A percentile compares a stretch with the other conserved stretches of the same genome.
Conservation (phyloP, 805 yeast genomes). For the Yamadazyma nakazawae region DNA sequence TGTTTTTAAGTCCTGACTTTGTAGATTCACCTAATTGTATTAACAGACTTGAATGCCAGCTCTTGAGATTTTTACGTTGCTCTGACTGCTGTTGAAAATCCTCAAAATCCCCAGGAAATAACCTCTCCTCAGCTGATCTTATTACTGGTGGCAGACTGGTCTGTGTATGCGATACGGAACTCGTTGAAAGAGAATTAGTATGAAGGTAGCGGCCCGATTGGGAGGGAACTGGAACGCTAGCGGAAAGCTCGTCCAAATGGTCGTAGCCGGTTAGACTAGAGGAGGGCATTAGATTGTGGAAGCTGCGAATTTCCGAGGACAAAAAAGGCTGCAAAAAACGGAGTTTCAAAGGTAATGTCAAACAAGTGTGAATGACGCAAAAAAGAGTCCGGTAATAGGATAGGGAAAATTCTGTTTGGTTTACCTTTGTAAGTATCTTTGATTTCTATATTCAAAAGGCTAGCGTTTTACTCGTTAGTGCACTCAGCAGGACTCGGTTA, state of each 20-base stretch:
- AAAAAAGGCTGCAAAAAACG: not conserved
- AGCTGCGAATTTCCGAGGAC: not conserved
- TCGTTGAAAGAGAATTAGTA: not conserved
- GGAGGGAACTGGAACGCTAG: not conserved
- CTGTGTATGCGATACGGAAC: not conserved
- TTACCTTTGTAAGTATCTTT: too few relatives aligned
- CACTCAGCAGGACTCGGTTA: too few relatives aligned
- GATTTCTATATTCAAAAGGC: too few relatives aligned
- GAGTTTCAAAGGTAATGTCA: too few relatives aligned
- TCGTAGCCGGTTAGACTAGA: conserved; percentile 1
- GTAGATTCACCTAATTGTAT: not conserved
- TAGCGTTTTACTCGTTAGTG: too few relatives aligned
- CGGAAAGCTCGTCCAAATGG: not conserved
- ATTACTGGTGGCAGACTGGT: not conserved
- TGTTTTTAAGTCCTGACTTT: not conserved
- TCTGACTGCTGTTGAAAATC: not conserved
- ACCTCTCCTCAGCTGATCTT: not conserved
- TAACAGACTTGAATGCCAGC: not conserved
- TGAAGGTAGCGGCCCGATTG: not conserved
- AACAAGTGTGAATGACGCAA: too few relatives aligned
- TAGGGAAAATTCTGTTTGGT: too few relatives aligned
- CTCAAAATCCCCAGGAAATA: not conserved
- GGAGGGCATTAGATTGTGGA: not conserved
- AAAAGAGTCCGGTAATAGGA: too few relatives aligned
- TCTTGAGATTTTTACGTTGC: not conserved